Base-by-base conservation (phyloP, 2,329 filamentous ascomycete genomes). In the Sporothrix humicola region DNA sequence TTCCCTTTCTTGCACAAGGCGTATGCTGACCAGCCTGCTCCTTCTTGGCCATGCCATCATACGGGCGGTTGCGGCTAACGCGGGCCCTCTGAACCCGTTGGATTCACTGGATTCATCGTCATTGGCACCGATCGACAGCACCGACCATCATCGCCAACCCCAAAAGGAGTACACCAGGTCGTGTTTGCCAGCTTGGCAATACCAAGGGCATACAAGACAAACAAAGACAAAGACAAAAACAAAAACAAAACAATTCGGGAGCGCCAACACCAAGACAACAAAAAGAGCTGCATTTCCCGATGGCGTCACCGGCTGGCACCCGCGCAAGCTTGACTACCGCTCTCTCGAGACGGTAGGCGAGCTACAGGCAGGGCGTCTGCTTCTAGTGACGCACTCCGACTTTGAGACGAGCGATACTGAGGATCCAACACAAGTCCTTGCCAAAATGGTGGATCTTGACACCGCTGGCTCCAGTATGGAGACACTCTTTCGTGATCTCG, bases 361-460 rank as follows among this genome's bases (percentile, higher is more conserved):
- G 3, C 65, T 76, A 6, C 76, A 77, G 66, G 70, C 66, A 2
- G 74, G 68, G 3, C 74, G 76, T 15, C 50, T 77, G 26, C 72
- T 74, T 15, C 37, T 77, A 15, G 72, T 74, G 12, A 70, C 23
- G 1, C 75, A 77, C 13, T 26, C 72, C 0, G 72, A 69, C 26
- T 74, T 77, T 44, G 73, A 20, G 13, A 68, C 65, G 15, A 17
- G 10, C 15, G 61, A 37, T 17, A 23, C 2, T 12, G 23, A 3
- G 10, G 17, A 2, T 10, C 6, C 46, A 20, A 2, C 12, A 15
- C 44, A 72, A 0, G 71, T 75, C 46, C 15, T 77, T 15, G 44
- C 74, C 63, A 77, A 77, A 46, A 65, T 73, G 58, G 74, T 73
- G 0, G 56, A 58, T 6, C 7, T 26, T 5, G 44, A 26, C 37